A percentile compares a stretch with the other conserved stretches of the same genome.
Conservation (phyloP, 2,329 filamentous ascomycete species). For the Pseudogymnoascus sp. region DNA sequence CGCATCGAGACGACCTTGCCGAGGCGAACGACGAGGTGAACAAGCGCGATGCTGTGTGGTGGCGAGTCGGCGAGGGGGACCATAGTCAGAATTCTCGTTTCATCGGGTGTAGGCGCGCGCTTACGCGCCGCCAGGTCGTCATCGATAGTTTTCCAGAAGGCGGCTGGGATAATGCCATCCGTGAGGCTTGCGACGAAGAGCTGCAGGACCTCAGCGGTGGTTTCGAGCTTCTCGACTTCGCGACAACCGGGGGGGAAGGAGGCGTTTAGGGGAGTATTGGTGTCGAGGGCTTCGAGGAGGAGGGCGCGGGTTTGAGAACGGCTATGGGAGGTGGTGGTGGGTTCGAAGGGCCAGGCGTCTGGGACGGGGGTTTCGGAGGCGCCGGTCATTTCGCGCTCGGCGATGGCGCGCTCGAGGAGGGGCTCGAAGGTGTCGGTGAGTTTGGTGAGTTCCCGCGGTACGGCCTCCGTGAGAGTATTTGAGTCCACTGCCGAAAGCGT, state of each 20-base stretch:
- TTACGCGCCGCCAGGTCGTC: conserved; percentile 41
- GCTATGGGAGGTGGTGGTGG: conserved; percentile 19
- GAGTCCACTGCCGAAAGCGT: background rate
- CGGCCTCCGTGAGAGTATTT: background rate
- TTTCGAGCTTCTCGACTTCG: conserved; percentile 64
- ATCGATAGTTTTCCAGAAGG: conserved; percentile 65
- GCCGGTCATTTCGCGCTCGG: conserved; percentile 56
- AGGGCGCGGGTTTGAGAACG: conserved; percentile 18
- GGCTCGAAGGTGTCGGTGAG: conserved; percentile 72
- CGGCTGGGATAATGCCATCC: conserved; percentile 68
- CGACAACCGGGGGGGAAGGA: conserved; percentile 57
- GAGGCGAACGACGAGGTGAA: conserved; percentile 77
- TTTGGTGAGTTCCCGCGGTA: conserved; percentile 63
- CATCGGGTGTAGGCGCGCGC: conserved; percentile 40
- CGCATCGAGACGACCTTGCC: conserved; percentile 23
- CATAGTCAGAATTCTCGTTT: conserved; percentile 55
- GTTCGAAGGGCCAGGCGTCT: conserved; percentile 53
- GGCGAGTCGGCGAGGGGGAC: conserved; percentile 67
- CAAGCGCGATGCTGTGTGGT: conserved; percentile 81
- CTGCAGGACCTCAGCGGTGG: conserved; percentile 63
- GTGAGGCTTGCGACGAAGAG: conserved; percentile 67
- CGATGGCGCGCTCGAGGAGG: conserved; percentile 48
- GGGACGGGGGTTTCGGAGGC: conserved; percentile 41
- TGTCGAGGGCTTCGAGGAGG: conserved; percentile 65
- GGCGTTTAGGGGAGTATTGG: conserved; percentile 53